Conservation (phyloP, 352 stramenopile genomes). For the Phytopythium cucurbitacearum region DNA sequence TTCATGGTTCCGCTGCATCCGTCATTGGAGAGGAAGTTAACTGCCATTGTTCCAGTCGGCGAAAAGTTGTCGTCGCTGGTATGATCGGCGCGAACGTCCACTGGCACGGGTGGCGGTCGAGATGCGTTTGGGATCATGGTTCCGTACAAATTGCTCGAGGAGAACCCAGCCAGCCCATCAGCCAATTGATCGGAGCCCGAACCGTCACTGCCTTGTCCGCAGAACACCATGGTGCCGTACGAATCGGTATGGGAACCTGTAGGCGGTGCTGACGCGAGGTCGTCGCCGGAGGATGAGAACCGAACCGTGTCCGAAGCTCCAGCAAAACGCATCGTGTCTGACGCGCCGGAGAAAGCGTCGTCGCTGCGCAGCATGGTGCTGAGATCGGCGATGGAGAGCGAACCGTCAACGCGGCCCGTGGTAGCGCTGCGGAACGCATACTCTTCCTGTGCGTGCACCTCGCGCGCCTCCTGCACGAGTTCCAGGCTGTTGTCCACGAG, state of each 20-base stretch:
- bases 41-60: slow-evolving; percentile 14
- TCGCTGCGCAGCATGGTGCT: slow-evolving; percentile 61
- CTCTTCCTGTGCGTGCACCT: slow-evolving; percentile 46
- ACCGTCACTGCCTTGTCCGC: slow-evolving; percentile 11
- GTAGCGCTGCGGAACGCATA: slow-evolving; percentile 41
- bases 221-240: slow-evolving; percentile 58
- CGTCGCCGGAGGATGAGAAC: slow-evolving; percentile 16
- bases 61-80: not conserved
- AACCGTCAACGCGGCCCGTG: slow-evolving; percentile 52
- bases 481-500: slow-evolving; percentile 70
- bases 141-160: slow-evolving; percentile 55
- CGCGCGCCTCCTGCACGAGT: slow-evolving; percentile 48
- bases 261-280: not conserved
- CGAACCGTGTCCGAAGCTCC: slow-evolving; percentile 22
- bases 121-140: slow-evolving; percentile 35
- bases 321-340: slow-evolving; percentile 11
- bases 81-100: no score
- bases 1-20: slow-evolving; percentile 6
- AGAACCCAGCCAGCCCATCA: slow-evolving; percentile 16
- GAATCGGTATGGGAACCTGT: slow-evolving; percentile 3
- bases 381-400: slow-evolving; percentile 54
- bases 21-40: not conserved
- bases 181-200: not conserved
- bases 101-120: slow-evolving; percentile 4
- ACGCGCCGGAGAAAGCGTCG: slow-evolving; percentile 8